Evolutionary conservation across 1,284 basidiomycete genomes (phyloP).

Genomic region (Ceratobasidium sp.): DNA sequence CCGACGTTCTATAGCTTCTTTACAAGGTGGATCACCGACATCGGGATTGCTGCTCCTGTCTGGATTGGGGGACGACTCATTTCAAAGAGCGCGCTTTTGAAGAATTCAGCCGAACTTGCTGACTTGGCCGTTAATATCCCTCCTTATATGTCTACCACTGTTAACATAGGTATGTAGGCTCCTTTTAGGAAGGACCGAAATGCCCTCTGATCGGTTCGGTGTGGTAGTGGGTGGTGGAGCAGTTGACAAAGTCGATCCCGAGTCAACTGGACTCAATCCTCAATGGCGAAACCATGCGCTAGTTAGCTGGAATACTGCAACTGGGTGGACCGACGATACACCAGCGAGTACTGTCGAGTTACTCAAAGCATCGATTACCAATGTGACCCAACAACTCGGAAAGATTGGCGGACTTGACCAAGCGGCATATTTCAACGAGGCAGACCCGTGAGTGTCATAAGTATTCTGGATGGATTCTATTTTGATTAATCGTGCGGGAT

Average conservation of each 20-base stretch:
- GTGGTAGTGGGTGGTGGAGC: conserved; percentile 52
- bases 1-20: conserved; percentile 11
- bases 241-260: conserved; percentile 50
- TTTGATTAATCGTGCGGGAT: neutral
- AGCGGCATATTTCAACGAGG: conserved; percentile 57
- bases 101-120: neutral
- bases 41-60: neutral
- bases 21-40: neutral
- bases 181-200: too few species aligned
- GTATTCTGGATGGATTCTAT: too few species aligned
- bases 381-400: conserved; percentile 46
- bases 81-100: neutral
- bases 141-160: neutral
- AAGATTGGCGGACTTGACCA: conserved; percentile 47
- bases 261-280: conserved; percentile 55
- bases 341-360: conserved; percentile 46
- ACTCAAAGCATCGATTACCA: conserved; percentile 47
- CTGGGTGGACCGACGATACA: conserved; percentile 50
- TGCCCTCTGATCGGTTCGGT: neutral
- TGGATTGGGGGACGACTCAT: conserved; percentile 2
- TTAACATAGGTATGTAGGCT: neutral
- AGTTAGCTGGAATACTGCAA: conserved; percentile 46
- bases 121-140: neutral
- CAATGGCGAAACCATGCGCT: conserved; percentile 54
- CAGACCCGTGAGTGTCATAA: conserved; percentile 47